These are phyloP conservation scores for Plasmodium gonderi DNA, from an alignment of 169 alveolate species.

Conservation along the genomic window DNA sequence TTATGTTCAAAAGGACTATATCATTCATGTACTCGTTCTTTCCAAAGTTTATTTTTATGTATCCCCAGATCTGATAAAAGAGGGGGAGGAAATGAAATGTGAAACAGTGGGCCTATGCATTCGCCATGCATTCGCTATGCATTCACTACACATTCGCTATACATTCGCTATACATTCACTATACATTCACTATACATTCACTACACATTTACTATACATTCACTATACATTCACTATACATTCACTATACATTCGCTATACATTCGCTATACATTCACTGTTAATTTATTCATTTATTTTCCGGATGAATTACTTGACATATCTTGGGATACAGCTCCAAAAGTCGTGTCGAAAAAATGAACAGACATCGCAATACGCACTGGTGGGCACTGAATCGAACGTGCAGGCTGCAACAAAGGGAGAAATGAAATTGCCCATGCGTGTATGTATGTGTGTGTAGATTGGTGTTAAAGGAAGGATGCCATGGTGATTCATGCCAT, in stretches of 20 bases:
- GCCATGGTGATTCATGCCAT: not conserved
- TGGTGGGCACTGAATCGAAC: constrained; percentile 25
- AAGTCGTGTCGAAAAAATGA: constrained; percentile 39
- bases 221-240: no score
- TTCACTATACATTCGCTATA: no score
- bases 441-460: not conserved
- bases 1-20: constrained; percentile 15
- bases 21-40: constrained; percentile 13
- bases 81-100: not conserved
- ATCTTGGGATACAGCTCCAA: constrained; percentile 46
- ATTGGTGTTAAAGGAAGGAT: not conserved
- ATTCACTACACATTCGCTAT: no score
- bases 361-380: constrained; percentile 30
- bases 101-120: not conserved
- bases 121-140: not conserved
- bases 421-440: not conserved
- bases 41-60: constrained; percentile 6
- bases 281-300: not conserved
- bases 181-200: no score
- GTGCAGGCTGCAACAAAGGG: not conserved
- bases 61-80: constrained; percentile 14
- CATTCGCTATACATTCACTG: no score
- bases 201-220: no score
- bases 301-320: constrained; percentile 12
- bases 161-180: no score